These are phyloP conservation scores for Claviceps monticola DNA, from an alignment of 2,329 filamentous ascomycete species.

Conservation along the genomic window DNA sequence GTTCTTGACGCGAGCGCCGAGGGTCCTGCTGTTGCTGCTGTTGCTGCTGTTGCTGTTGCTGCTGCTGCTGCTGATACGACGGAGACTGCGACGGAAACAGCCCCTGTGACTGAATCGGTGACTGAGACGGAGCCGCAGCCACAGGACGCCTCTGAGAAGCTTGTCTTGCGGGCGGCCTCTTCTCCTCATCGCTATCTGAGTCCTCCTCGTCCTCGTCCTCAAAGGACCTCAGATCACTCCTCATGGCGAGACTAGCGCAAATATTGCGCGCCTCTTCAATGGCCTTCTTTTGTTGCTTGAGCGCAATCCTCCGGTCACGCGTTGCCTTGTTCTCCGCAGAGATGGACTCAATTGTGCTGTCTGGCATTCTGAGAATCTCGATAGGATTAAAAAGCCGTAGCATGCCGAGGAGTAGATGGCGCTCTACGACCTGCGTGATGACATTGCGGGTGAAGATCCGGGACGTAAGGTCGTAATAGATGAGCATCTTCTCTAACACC, in stretches of 20 bases:
- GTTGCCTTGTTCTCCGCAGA: conserved; percentile 40
- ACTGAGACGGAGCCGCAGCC: neutral
- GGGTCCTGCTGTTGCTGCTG: conserved; percentile 2
- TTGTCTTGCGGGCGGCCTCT: conserved; percentile 2
- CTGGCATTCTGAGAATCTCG: conserved; percentile 33
- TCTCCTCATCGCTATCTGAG: conserved; percentile 18
- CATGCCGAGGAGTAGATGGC: conserved; percentile 37
- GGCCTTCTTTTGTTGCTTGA: conserved; percentile 34
- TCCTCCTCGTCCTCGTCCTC: conserved; percentile 23
- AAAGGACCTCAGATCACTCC: conserved; percentile 32
- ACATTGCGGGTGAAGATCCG: conserved; percentile 39
- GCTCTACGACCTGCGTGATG: conserved; percentile 38
- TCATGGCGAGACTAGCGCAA: conserved; percentile 36
- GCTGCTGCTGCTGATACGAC: conserved; percentile 7
- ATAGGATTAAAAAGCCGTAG: conserved; percentile 37
- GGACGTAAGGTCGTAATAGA: conserved; percentile 39
- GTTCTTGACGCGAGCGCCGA: conserved; percentile 4
- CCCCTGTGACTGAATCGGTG: neutral
- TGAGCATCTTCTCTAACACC: conserved; percentile 41
- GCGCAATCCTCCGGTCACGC: conserved; percentile 30
- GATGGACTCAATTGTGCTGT: conserved; percentile 32
- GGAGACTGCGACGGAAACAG: too few species aligned
- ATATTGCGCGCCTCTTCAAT: conserved; percentile 37
- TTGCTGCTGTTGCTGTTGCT: conserved; percentile 9
- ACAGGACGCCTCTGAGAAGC: conserved; percentile 2